Evolutionary conservation across 2,329 filamentous ascomycete genomes (phyloP), one percentile per base, ranked within the genome.

Genomic region (Parastagonospora avenae): DNA sequence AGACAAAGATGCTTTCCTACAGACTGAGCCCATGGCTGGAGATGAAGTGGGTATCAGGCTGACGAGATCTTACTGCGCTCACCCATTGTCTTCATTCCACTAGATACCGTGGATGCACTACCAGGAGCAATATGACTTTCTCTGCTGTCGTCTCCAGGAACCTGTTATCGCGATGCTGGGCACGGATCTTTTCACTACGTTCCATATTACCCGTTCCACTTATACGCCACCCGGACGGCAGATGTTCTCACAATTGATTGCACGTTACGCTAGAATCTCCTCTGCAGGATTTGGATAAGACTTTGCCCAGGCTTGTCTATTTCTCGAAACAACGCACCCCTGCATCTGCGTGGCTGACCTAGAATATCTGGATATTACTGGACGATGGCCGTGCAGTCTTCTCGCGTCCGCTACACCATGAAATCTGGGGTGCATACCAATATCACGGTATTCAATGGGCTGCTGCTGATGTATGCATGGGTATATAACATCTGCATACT

Each of bases 201-300:
- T 41, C 45, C 45, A 59, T 53, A 60, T 59, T 59, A 60, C 46
- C 48, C 53, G 44, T 35, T 40, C 38, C 49, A 54, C 42, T 15
- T 40, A 54, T 28, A 54, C 42, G 24, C 42, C 49, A 46, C 44
- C 53, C 50, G 58, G 50, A 50, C 36, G 28, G 40, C 37, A 39
- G 41, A 49, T 42, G 36, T 24, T 28, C 39, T 28, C 19, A 16
- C 33, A 44, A 42, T 52, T 57, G 39, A 50, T 55, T 58, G 53
- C 52, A 47, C 42, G 29, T 37, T 42, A 30, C 46, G 42, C 45
- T 33, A 33, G 15, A 36, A 8, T 12, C 19, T 15, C 10, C 11
- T 32, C 7, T 47, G 43, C 43, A 35, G 43, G 39, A 38, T 15
- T 19, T 16, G 29, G 24, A 31, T 27, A 46, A 46, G 39, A 27